Evolutionary conservation across 2,329 filamentous ascomycete genomes (phyloP).

Genomic region (Cladosporium sp.): DNA sequence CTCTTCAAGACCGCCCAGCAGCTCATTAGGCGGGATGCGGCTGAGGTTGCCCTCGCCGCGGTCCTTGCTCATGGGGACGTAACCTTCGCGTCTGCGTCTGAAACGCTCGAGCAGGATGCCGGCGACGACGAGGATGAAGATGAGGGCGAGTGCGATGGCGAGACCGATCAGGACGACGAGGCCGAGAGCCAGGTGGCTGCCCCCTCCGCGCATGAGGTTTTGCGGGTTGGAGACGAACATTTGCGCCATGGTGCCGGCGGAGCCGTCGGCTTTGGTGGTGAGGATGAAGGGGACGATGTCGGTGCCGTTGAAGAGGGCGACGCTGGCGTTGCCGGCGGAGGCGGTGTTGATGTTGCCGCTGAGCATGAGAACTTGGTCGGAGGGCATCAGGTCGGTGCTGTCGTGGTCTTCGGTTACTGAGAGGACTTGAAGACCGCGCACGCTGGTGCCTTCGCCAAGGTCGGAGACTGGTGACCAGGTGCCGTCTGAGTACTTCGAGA

Average conservation of each 20-base stretch:
- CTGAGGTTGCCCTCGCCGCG: slow-evolving; percentile 43
- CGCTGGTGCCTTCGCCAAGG: slow-evolving; percentile 62
- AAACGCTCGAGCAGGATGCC: slow-evolving; percentile 73
- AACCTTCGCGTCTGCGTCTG: slow-evolving; percentile 74
- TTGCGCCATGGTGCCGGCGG: slow-evolving; percentile 69
- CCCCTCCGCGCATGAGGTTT: slow-evolving; percentile 59
- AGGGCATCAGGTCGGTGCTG: slow-evolving; percentile 58
- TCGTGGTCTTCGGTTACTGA: slow-evolving; percentile 65
- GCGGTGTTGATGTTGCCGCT: slow-evolving; percentile 78
- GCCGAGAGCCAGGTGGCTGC: slow-evolving; percentile 61
- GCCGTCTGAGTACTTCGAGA: slow-evolving; percentile 73
- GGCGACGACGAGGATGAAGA: slow-evolving; percentile 70
- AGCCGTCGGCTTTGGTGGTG: slow-evolving; percentile 60
- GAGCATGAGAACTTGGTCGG: slow-evolving; percentile 70
- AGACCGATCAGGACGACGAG: slow-evolving; percentile 78
- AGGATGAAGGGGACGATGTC: slow-evolving; percentile 74
- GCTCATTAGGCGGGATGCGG: slow-evolving; percentile 45
- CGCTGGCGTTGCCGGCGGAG: slow-evolving; percentile 74
- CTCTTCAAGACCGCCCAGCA: slow-evolving; percentile 27
- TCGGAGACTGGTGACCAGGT: slow-evolving; percentile 65
- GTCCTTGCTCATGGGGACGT: slow-evolving; percentile 68
- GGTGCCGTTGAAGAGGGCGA: slow-evolving; percentile 83
- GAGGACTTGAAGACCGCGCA: slow-evolving; percentile 80
- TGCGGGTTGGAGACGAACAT: slow-evolving; percentile 76
- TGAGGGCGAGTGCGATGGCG: slow-evolving; percentile 71